Conservation (phyloP, 192 early-diverging fungal species). For the Podila horticola region DNA sequence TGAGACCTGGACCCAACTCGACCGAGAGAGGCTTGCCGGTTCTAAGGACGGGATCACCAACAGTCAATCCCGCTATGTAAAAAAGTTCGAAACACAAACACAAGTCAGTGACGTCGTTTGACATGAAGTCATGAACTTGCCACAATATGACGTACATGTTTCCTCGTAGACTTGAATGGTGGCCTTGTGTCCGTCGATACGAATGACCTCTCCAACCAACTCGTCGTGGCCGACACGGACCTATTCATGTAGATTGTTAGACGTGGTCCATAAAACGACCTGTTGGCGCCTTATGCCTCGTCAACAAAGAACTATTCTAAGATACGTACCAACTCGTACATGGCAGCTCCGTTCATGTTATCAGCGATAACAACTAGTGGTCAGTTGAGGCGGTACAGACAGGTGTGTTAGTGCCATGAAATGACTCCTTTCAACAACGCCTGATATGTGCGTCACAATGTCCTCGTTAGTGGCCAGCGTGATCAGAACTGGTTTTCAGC, state of each 20-base stretch:
- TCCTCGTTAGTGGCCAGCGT: too few species aligned
- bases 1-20: slow-evolving; percentile 97
- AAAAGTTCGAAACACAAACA: too few species aligned
- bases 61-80: slow-evolving; percentile 88
- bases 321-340: slow-evolving; percentile 93
- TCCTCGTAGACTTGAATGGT: slow-evolving; percentile 99
- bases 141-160: slow-evolving; percentile 71
- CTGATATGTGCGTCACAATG: too few species aligned
- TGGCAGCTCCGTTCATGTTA: slow-evolving; percentile 96
- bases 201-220: slow-evolving; percentile 99
- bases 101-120: too few species aligned
- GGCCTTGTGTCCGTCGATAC: slow-evolving; percentile 99
- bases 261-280: background rate
- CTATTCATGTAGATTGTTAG: slow-evolving; percentile 46
- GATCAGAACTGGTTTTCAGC: too few species aligned
- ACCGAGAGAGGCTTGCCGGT: slow-evolving; percentile 99
- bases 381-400: background rate
- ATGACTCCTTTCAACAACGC: too few species aligned
- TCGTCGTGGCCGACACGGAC: slow-evolving; percentile 98
- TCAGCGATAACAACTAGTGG: slow-evolving; percentile 95
- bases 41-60: slow-evolving; percentile 98
- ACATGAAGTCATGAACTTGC: too few species aligned
- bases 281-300: too few species aligned
- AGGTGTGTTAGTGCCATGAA: too few species aligned
- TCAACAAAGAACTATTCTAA: background rate